These are phyloP conservation scores for Hypomontagnella submonticulosa DNA, from an alignment of 495 filamentous ascomycete genomes.

Conservation along the genomic window DNA sequence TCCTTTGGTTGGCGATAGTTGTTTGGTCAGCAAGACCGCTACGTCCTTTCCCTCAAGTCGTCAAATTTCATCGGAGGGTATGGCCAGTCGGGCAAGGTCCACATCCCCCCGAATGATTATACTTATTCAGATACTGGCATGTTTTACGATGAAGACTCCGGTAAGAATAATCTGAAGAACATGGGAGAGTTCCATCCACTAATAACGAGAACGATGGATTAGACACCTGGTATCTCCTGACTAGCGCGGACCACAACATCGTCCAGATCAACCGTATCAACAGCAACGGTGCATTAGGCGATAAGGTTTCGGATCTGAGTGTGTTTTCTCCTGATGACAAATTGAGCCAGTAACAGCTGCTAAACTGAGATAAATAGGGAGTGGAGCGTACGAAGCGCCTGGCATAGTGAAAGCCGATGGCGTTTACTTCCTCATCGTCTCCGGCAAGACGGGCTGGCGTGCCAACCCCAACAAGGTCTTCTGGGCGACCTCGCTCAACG, in stretches of 20 bases:
- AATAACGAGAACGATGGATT: constrained; percentile 1
- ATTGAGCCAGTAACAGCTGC: neutral
- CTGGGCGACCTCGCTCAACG: constrained; percentile 48
- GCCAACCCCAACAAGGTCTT: constrained; percentile 59
- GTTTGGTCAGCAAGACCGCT: constrained; percentile 59
- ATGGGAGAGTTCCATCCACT: constrained; percentile 1
- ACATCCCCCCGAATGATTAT: constrained; percentile 57
- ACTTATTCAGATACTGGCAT: constrained; percentile 61
- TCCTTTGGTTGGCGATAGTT: constrained; percentile 42
- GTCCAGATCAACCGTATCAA: constrained; percentile 61
- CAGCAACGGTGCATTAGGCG: constrained; percentile 51
- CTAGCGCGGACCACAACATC: constrained; percentile 59
- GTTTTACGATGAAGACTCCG: constrained; percentile 54
- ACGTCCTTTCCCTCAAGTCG: constrained; percentile 55
- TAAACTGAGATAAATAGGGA: constrained; percentile 27
- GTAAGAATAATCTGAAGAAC: constrained; percentile 13
- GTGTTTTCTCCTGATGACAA: neutral
- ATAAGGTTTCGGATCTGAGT: constrained; percentile 47
- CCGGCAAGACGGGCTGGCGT: constrained; percentile 57
- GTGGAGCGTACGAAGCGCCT: constrained; percentile 57
- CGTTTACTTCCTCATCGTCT: constrained; percentile 58
- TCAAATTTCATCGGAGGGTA: constrained; percentile 50
- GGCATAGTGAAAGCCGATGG: constrained; percentile 55
- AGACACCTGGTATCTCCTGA: constrained; percentile 58
- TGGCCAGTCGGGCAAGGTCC: constrained; percentile 49